Evolutionary conservation across 306 rosid species (phyloP).

Genomic region (Luffa aegyptiaca): DNA sequence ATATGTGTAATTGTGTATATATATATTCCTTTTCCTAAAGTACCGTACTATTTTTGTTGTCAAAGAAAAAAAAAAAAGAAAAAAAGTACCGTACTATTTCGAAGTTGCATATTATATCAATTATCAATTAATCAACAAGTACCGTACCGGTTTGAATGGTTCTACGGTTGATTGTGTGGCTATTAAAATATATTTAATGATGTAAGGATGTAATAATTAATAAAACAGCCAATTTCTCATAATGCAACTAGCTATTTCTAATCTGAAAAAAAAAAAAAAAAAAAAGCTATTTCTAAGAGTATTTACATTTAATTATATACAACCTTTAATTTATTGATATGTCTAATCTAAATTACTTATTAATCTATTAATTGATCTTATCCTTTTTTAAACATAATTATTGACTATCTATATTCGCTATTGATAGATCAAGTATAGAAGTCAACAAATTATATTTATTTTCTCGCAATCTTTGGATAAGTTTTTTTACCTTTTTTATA

Average conservation of each 20-base stretch:
- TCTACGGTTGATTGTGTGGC: not conserved
- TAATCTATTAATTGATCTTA: not conserved
- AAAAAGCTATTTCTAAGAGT: not conserved
- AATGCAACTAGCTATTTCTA: not conserved
- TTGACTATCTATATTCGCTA: too few relatives aligned
- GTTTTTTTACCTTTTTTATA: too few relatives aligned
- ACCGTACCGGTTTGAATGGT: not conserved
- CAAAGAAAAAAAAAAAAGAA: too few relatives aligned
- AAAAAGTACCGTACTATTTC: not conserved
- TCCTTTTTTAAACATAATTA: not conserved
- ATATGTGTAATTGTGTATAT: too few relatives aligned
- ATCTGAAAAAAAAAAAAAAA: too few relatives aligned
- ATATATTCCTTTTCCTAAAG: too few relatives aligned
- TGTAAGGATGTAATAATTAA: not conserved
- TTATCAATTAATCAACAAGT: not conserved
- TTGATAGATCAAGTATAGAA: too few relatives aligned
- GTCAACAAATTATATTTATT: too few relatives aligned
- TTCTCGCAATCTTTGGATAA: too few relatives aligned
- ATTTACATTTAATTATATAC: too few relatives aligned
- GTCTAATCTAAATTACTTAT: too few relatives aligned
- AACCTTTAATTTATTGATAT: too few relatives aligned
- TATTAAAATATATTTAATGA: not conserved
- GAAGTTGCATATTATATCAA: not conserved
- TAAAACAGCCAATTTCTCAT: not conserved
- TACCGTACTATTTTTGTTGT: not conserved